Evolutionary conservation across 768 basidiomycete species (phyloP).

Genomic region (Naematelia encephala): DNA sequence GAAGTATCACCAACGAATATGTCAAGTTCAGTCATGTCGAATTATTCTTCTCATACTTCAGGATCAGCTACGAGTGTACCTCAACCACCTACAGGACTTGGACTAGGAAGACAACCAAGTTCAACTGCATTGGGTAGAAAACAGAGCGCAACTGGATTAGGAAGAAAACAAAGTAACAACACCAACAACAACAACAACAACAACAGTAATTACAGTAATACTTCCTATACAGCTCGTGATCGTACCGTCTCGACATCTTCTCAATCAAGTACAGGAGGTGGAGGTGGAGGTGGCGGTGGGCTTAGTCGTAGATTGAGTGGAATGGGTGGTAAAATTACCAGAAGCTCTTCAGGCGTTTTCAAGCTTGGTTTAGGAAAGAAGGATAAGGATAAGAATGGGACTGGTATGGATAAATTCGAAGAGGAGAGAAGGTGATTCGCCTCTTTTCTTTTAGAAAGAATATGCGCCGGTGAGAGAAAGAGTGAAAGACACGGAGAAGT

Average conservation of each 20-base stretch:
- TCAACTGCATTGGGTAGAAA: background rate
- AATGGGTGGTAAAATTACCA: slow-evolving; percentile 8
- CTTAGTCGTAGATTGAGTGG: slow-evolving; percentile 30
- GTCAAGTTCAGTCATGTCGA: slow-evolving; percentile 29
- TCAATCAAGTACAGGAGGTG: background rate
- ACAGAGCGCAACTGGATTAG: background rate
- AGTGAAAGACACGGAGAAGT: background rate
- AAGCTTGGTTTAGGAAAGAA: slow-evolving; percentile 45
- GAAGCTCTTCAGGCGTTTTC: slow-evolving; percentile 34
- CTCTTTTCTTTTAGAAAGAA: too few relatives aligned
- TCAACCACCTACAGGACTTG: too few relatives aligned
- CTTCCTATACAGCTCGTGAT: slow-evolving; percentile 10
- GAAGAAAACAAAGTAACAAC: background rate
- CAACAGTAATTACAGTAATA: background rate
- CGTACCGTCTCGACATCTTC: slow-evolving; percentile 20
- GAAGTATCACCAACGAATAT: slow-evolving; percentile 11
- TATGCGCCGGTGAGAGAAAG: background rate
- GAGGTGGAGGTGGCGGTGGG: slow-evolving; percentile 27
- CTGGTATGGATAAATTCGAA: background rate
- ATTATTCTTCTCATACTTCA: slow-evolving; percentile 16
- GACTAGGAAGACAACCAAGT: too few relatives aligned
- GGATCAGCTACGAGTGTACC: background rate
- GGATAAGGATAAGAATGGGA: slow-evolving; percentile 33
- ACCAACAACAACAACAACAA: slow-evolving; percentile 9
- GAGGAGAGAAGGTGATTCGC: slow-evolving; percentile 2